Conservation (phyloP, 345 rosid genomes). For the Cochlearia excelsa region DNA sequence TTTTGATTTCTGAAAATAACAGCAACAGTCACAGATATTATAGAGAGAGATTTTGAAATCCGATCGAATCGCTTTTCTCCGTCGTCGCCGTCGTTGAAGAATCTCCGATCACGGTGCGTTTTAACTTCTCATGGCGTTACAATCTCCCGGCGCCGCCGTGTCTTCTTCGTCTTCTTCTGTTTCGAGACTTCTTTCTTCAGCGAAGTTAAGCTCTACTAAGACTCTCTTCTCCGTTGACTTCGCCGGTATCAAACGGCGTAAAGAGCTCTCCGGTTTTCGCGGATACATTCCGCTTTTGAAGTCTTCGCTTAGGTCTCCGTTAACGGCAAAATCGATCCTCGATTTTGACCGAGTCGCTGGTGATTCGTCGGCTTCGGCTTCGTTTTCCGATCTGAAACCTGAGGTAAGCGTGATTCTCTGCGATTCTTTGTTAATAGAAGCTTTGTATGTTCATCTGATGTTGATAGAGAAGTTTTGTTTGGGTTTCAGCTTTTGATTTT, state of each 20-base stretch:
- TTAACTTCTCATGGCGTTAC: slow-evolving; percentile 37
- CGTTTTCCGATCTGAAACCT: slow-evolving; percentile 29
- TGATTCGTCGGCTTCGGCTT: slow-evolving; percentile 27
- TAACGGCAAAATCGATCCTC: slow-evolving; percentile 44
- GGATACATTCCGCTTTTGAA: slow-evolving; percentile 37
- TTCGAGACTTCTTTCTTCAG: slow-evolving; percentile 44
- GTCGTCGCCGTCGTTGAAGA: slow-evolving; percentile 12
- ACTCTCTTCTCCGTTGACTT: slow-evolving; percentile 61
- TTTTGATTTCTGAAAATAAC: slow-evolving; percentile 28
- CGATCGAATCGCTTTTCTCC: slow-evolving; percentile 16
- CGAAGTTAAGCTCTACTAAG: slow-evolving; percentile 39
- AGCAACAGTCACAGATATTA: slow-evolving; percentile 24
- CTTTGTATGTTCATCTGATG: slow-evolving; percentile 10
- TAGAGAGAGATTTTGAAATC: slow-evolving; percentile 17
- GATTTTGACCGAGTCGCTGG: slow-evolving; percentile 49
- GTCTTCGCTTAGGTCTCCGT: slow-evolving; percentile 28
- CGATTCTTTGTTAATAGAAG: slow-evolving; percentile 14
- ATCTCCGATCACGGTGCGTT: slow-evolving; percentile 5
- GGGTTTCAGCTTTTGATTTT: background rate
- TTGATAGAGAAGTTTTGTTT: slow-evolving; percentile 3
- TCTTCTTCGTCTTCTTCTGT: slow-evolving; percentile 48
- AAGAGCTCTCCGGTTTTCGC: slow-evolving; percentile 38
- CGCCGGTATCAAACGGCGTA: slow-evolving; percentile 51
- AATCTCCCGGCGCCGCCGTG: slow-evolving; percentile 32
- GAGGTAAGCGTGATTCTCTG: slow-evolving; percentile 24